Percentiles rank a stretch among this genome's conserved stretches.
These are phyloP conservation scores for Rhynchospora tenuis DNA, from an alignment of 176 grass and related monocot genomes.

Conservation along the genomic window DNA sequence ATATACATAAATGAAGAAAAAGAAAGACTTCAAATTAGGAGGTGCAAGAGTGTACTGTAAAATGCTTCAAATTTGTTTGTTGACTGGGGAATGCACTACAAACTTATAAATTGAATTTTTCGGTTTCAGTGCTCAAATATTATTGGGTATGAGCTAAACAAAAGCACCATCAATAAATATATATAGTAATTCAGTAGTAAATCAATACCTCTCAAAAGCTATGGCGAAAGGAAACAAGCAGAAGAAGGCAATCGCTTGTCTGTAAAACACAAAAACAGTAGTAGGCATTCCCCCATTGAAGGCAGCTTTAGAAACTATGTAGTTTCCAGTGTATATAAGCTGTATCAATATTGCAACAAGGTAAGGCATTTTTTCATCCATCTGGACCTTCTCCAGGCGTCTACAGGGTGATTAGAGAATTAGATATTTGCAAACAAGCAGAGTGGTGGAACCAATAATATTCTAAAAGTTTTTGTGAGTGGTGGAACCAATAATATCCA, in stretches of 20 bases:
- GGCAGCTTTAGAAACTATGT: constrained; percentile 11
- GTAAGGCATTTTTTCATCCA: constrained; percentile 4
- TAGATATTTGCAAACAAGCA: not conserved
- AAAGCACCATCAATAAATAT: not conserved
- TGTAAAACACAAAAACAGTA: constrained; percentile 19
- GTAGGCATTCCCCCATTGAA: constrained; percentile 22
- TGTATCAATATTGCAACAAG: not conserved
- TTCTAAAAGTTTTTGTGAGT: not conserved
- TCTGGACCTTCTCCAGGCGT: not conserved
- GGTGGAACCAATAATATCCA: not conserved
- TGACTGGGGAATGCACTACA: not conserved
- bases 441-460: not conserved
- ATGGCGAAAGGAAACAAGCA: constrained; percentile 14
- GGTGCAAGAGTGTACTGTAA: too few species aligned
- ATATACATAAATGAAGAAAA: too few species aligned
- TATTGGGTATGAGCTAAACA: not conserved
- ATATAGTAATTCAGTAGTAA: not conserved
- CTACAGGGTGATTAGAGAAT: not conserved
- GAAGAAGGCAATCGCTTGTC: not conserved
- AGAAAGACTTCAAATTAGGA: too few species aligned
- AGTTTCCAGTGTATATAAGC: constrained; percentile 3
- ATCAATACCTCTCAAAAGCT: not conserved
- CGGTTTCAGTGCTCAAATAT: too few species aligned
- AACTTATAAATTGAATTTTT: not conserved
- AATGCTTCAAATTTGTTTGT: not conserved